These are phyloP conservation scores for Candida caryicola DNA, from an alignment of 805 yeast genomes.

Conservation along the genomic window DNA sequence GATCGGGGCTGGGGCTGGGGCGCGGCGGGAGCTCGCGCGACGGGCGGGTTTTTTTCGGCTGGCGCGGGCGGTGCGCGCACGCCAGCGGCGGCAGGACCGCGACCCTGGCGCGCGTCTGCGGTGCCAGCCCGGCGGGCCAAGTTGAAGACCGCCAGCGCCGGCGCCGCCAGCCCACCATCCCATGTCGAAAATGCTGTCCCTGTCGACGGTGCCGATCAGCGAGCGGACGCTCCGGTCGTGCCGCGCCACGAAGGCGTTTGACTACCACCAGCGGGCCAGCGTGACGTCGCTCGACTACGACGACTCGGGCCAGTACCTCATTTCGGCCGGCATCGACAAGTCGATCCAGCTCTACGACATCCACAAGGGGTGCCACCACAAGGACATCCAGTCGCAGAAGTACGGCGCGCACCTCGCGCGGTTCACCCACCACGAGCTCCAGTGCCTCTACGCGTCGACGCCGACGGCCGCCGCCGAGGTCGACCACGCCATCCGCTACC, in stretches of 20 bases:
- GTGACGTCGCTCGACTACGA: conserved; percentile 76
- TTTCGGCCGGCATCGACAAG: conserved; percentile 79
- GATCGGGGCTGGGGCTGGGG: too few species aligned
- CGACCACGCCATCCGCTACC: conserved; percentile 71
- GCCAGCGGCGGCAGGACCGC: too few species aligned
- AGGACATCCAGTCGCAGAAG: conserved; percentile 77
- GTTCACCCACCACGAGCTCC: conserved; percentile 71
- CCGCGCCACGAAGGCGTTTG: conserved; percentile 47
- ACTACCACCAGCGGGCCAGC: conserved; percentile 50
- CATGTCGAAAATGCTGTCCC: not conserved
- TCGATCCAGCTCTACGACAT: conserved; percentile 80
- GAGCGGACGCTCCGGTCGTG: conserved; percentile 26
- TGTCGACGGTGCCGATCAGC: conserved; percentile 27
- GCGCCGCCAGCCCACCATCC: too few species aligned
- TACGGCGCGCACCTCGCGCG: conserved; percentile 88
- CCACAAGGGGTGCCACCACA: conserved; percentile 61
- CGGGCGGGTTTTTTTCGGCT: too few species aligned
- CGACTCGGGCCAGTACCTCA: conserved; percentile 72
- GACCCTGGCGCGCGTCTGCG: too few species aligned
- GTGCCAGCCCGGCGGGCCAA: too few species aligned
- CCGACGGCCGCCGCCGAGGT: conserved; percentile 35
- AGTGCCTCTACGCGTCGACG: conserved; percentile 82
- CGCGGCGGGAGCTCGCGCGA: too few species aligned
- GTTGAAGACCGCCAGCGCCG: too few species aligned
- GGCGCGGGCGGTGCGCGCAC: too few species aligned